A percentile compares a stretch with the other conserved stretches of the same genome.
These are phyloP conservation scores for Suillus fuscotomentosus DNA, from an alignment of 768 basidiomycete species.

Conservation along the genomic window DNA sequence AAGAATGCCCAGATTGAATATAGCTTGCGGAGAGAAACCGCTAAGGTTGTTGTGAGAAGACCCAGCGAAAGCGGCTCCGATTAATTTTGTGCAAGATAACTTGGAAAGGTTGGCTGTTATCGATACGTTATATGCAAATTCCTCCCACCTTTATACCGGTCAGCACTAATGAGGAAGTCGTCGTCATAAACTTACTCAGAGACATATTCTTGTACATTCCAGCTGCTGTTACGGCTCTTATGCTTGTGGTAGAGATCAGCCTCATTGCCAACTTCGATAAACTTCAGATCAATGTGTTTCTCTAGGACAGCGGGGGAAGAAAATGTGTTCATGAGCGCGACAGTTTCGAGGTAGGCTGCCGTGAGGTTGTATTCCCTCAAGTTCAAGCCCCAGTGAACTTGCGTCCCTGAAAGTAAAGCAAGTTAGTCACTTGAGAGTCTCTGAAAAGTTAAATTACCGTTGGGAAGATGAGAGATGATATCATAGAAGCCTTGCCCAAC, in stretches of 20 bases:
- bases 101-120: conserved; percentile 36
- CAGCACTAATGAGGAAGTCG: neutral
- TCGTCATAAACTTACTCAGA: conserved; percentile 39
- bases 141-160: conserved; percentile 44
- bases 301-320: conserved; percentile 34
- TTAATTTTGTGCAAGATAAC: conserved; percentile 42
- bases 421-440: neutral
- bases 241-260: conserved; percentile 53
- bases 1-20: conserved; percentile 52
- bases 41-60: conserved; percentile 41
- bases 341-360: conserved; percentile 45
- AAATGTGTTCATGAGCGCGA: conserved; percentile 50
- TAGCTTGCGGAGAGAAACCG: conserved; percentile 62
- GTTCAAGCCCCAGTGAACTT: conserved; percentile 68
- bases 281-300: conserved; percentile 48
- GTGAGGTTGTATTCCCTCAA: conserved; percentile 54
- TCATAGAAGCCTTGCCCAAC: conserved; percentile 59
- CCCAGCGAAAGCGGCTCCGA: conserved; percentile 48
- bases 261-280: conserved; percentile 65
- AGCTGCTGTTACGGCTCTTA: conserved; percentile 38
- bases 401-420: conserved; percentile 43
- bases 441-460: conserved; percentile 30
- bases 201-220: conserved; percentile 45
- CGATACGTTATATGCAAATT: conserved; percentile 50
- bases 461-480: conserved; percentile 50